Base-by-base conservation (phyloP, 805 yeast species). In the Ogataea salicorniae region DNA sequence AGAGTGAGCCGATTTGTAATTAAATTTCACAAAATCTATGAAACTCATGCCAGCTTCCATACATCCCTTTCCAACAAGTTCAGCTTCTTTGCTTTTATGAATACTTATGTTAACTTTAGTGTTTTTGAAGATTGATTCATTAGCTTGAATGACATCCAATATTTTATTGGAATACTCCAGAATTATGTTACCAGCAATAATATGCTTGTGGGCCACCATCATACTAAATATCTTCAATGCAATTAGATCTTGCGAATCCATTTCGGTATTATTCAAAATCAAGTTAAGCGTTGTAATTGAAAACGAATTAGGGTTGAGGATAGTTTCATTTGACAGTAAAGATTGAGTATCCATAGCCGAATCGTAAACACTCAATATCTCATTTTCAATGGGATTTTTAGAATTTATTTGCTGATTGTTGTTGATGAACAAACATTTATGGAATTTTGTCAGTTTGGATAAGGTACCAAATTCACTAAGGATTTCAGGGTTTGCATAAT, bases 271-370 rank as follows among this genome's bases (percentile, higher is more conserved):
- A 18, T 47, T 55, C 13, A 61, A 31, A 34, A 60, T 42, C 29
- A 63, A 48, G 2, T 58, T 60, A 14, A 64, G 41, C 1, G 56
- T 46, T 4, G 60, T 52, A 22, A 62, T 56, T 35, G 57, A 54
- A 37, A 62, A 58, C 0, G 64, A 56, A n/a, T 54, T 54, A 6
- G 67, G 66, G 45, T 58, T 57, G 17, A 62, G 42, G 29, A 60
- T 53, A 5, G 67, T 62, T 35, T 59, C 62, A 16, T 46, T 57
- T 0, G 67, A 62, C 13, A 56, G 40, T 20, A 49, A 23, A 2
- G 60, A 56, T 23, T 37, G 46, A 4, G 39, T 36, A 22, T 54
- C 59, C 4, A 35, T 34, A 13, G 34, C 16, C 23, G 9, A 7
- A 13, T 43, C 39, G 23, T 43, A 33, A 34, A 15, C 9, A 23